Percentiles rank a stretch among this genome's conserved stretches.
These are phyloP conservation scores for Alternaria metachromatica DNA, from an alignment of 2,329 filamentous ascomycete species.

Conservation along the genomic window DNA sequence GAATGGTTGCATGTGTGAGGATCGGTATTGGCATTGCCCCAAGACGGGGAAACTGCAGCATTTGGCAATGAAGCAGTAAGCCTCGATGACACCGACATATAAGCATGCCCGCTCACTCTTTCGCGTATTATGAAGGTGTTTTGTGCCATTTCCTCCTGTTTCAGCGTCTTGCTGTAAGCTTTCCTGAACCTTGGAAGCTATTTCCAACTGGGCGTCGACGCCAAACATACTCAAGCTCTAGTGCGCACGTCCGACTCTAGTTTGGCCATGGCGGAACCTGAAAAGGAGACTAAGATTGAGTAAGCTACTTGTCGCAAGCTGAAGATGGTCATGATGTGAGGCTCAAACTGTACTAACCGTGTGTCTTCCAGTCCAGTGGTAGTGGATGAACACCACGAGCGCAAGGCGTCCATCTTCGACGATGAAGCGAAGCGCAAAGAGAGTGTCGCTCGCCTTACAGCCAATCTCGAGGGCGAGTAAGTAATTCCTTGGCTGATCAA, in stretches of 20 bases:
- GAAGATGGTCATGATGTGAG: not conserved
- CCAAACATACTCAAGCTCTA: not conserved
- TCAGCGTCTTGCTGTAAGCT: not conserved
- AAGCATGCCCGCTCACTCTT: not conserved
- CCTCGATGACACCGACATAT: not conserved
- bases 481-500: constrained; percentile 9
- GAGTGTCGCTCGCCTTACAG: constrained; percentile 33
- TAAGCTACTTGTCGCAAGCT: constrained; percentile 8
- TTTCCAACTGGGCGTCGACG: not conserved
- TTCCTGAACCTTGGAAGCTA: not conserved
- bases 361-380: constrained; percentile 18
- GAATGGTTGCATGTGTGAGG: not conserved
- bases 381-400: constrained; percentile 22
- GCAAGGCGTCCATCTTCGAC: constrained; percentile 30
- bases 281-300: constrained; percentile 26
- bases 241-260: not conserved
- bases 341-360: constrained; percentile 1
- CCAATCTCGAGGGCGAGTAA: constrained; percentile 43
- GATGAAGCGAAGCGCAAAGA: constrained; percentile 32
- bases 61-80: not conserved
- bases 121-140: no score
- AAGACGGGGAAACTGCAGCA: not conserved
- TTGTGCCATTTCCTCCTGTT: no score
- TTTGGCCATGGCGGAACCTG: constrained; percentile 16
- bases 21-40: not conserved